Base-by-base conservation (phyloP, 1,284 basidiomycete genomes). In the Microbotryomycetes sp. region DNA sequence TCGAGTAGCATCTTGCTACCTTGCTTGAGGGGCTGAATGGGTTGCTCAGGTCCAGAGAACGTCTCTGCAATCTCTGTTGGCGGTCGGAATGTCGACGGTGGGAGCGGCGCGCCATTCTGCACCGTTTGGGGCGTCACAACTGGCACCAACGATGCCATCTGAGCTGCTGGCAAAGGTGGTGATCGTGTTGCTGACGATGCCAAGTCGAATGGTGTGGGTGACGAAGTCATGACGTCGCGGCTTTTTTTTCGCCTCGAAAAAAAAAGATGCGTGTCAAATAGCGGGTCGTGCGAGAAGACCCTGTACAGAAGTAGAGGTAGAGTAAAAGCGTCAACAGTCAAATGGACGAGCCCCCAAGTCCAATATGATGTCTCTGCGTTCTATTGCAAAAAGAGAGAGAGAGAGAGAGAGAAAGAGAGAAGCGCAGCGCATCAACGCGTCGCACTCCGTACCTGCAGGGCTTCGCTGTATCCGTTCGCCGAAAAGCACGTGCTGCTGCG, bases 1-100 rank as follows among this genome's bases (percentile, higher is more conserved):
- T 98, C 92, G 63, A 98, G 81, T 53, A 97, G 85, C 79, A 81
- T 81, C 70, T 78, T 59, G 26, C 50, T 25, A 29, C 25, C 50
- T 25, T 52, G 28, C 50, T 23, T n/a, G n/a, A 30, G 50, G n/a
- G 50, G 50, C 16, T 7, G 9, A 15, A 29, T n/a, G 14, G 50
- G 30, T 16, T 25, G 50, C 50, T 26, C 28, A 14, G 58, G 58
- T 22, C 58, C 58, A 15, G 58, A 45, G 58, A 54, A 59, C 25
- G 52, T 49, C n/a, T 5, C 29, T 15, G 28, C 50, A 46, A 59
- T 36, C 50, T 53, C 45, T 16, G 50, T 29, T 6, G 51, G 36
- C 5, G 49, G 58, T 5, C 16, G 58, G 50, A 12, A 30, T 23
- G 58, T 59, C 19, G 29, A n/a, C 4, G 58, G 58, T 4, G 50